Percentiles rank a stretch among this genome's conserved stretches.
phyloP scores from a whole-genome alignment of 2,329 filamentous ascomycete genomes.

The Fusarium sp. region DNA sequence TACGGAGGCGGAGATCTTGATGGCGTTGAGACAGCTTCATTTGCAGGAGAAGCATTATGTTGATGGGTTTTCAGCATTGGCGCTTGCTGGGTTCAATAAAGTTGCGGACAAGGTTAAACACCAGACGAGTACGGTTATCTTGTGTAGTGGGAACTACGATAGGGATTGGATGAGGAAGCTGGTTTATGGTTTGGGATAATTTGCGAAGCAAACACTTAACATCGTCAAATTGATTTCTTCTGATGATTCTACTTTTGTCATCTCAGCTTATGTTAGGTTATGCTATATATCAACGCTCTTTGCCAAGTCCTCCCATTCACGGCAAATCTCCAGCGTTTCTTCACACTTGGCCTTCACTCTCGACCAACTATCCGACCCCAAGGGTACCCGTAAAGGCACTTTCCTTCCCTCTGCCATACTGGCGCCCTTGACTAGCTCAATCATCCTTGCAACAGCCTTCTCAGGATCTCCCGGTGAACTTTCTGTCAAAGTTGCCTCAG shows the following conservation, averaged over 20 bases:
- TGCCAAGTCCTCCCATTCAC: constrained; percentile 58
- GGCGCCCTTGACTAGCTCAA: constrained; percentile 62
- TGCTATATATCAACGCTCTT: constrained; percentile 54
- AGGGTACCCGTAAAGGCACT: constrained; percentile 58
- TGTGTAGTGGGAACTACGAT: not conserved
- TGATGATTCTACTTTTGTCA: rapidly evolving
- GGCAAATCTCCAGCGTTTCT: constrained; percentile 56
- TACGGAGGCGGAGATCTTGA: not conserved
- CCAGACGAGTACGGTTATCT: not conserved
- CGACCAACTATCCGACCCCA: constrained; percentile 63
- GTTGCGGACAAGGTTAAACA: not conserved
- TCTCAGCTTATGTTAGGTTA: not conserved
- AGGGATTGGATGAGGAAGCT: not conserved
- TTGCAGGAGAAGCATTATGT: not conserved
- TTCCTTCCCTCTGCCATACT: constrained; percentile 42
- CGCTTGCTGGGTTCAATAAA: not conserved
- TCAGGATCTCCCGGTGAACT: constrained; percentile 60
- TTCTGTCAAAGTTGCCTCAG: constrained; percentile 21
- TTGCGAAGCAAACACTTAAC: rapidly evolving
- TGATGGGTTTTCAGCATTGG: not conserved
- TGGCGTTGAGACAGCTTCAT: not conserved
- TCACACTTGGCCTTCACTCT: constrained; percentile 61
- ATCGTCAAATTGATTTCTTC: not conserved
- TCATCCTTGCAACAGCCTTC: constrained; percentile 61
- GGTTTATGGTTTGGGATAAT: not conserved